These are phyloP conservation scores for Metschnikowia continentalis DNA, from an alignment of 805 yeast genomes.

Conservation along the genomic window DNA sequence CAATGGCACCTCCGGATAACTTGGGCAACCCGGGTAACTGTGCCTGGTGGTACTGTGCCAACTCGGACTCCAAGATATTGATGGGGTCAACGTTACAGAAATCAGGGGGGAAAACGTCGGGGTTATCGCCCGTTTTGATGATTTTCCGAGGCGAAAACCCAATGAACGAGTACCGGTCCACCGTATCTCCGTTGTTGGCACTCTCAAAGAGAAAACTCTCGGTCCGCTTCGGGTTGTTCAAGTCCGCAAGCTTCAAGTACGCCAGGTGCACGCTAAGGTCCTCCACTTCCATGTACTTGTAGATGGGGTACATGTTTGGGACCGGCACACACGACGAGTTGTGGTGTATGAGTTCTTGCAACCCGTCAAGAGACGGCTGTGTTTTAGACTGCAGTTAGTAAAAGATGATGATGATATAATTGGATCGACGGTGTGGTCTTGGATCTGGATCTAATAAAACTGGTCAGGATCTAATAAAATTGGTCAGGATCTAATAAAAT, in stretches of 20 bases:
- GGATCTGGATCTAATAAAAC: too few species aligned
- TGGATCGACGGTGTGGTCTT: too few species aligned
- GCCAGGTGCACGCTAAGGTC: constrained; percentile 88
- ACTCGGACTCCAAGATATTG: constrained; percentile 65
- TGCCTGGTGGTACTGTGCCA: constrained; percentile 61
- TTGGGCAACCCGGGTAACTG: constrained; percentile 78
- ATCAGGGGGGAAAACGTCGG: constrained; percentile 22
- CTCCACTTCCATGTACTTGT: constrained; percentile 66
- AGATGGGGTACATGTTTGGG: constrained; percentile 80
- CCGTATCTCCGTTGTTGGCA: constrained; percentile 82
- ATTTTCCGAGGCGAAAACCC: constrained; percentile 82
- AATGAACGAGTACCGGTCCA: constrained; percentile 87
- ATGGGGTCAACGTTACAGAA: constrained; percentile 73
- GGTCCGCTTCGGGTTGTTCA: constrained; percentile 46
- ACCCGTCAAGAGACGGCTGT: constrained; percentile 36
- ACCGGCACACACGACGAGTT: constrained; percentile 8
- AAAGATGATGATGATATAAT: background rate
- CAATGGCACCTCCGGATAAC: constrained; percentile 93
- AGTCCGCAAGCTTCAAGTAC: constrained; percentile 74
- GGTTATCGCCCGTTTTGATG: constrained; percentile 75
- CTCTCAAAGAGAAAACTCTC: constrained; percentile 85
- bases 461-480: too few species aligned
- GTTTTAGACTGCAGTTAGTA: constrained; percentile 21
- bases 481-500: too few species aligned
- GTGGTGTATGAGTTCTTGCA: constrained; percentile 22